Evolutionary conservation across 306 rosid species (phyloP).

Genomic region (Vicia faba): DNA sequence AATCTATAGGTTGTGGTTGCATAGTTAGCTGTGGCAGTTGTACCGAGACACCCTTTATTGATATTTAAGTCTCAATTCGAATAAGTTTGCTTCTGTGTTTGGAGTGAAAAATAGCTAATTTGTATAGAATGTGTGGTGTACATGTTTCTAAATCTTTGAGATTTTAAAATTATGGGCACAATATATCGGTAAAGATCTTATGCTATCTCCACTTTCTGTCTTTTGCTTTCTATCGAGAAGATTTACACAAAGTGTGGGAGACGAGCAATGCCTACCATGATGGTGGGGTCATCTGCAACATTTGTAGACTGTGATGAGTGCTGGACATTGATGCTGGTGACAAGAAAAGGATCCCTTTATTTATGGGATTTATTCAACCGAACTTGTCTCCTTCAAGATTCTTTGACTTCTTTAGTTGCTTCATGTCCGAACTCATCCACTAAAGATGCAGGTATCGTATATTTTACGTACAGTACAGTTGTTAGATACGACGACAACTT

Average conservation of each 20-base stretch:
- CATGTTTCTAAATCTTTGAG: background rate
- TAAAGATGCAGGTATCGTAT: slow-evolving; percentile 69
- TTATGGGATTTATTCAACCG: slow-evolving; percentile 83
- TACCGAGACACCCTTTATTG: background rate
- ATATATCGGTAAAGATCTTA: slow-evolving; percentile 26
- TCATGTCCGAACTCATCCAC: slow-evolving; percentile 55
- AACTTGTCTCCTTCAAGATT: slow-evolving; percentile 78
- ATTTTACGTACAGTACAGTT: background rate
- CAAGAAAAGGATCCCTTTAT: slow-evolving; percentile 80
- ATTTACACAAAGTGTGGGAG: slow-evolving; percentile 92
- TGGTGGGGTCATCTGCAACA: slow-evolving; percentile 88
- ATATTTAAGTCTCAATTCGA: background rate
- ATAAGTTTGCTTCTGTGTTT: background rate
- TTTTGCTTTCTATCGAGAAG: slow-evolving; percentile 49
- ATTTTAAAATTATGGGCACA: background rate
- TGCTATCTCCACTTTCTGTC: slow-evolving; percentile 18
- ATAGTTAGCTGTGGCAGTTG: slow-evolving; percentile 5
- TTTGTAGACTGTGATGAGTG: slow-evolving; percentile 88
- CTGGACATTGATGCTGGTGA: slow-evolving; percentile 90
- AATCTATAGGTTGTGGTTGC: background rate
- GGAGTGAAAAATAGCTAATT: background rate
- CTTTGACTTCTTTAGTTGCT: slow-evolving; percentile 72
- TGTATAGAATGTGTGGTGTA: background rate
- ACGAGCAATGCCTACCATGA: slow-evolving; percentile 93
- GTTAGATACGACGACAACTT: background rate